Conservation (phyloP, 169 alveolate species). For the Theileria orientalis region DNA sequence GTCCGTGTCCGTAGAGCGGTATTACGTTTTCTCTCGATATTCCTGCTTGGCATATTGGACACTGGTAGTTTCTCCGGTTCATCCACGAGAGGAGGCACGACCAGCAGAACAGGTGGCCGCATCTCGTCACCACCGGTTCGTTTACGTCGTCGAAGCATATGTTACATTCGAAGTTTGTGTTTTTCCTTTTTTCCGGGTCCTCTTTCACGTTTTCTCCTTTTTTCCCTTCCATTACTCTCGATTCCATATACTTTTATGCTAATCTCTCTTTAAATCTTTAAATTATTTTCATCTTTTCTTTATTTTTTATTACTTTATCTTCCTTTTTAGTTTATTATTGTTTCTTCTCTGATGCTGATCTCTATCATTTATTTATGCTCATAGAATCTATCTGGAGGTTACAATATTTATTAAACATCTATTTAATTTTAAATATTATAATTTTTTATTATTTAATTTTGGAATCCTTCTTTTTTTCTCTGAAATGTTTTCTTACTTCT, state of each 20-base stretch:
- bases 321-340: no score
- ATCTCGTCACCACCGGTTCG: constrained; percentile 95
- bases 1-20: constrained; percentile 88
- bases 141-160: constrained; percentile 94
- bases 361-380: no score
- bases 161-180: constrained; percentile 90
- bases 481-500: no score
- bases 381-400: no score
- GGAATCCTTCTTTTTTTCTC: no score
- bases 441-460: no score
- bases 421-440: no score
- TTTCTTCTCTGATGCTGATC: no score
- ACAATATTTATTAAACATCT: no score
- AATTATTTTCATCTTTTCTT: not conserved
- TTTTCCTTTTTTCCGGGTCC: constrained; percentile 13
- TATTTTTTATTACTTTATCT: no score
- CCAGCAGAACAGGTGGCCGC: constrained; percentile 97
- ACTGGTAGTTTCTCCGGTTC: constrained; percentile 84
- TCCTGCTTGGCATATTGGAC: constrained; percentile 94
- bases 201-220: not conserved
- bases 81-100: constrained; percentile 91
- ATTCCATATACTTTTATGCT: not conserved
- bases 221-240: not conserved
- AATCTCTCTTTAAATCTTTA: no score
- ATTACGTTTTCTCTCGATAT: constrained; percentile 87